A percentile compares a stretch with the other conserved stretches of the same genome.
phyloP scores from a whole-genome alignment of 192 early-diverging fungal genomes.

The Radiomyces spectabilis region DNA sequence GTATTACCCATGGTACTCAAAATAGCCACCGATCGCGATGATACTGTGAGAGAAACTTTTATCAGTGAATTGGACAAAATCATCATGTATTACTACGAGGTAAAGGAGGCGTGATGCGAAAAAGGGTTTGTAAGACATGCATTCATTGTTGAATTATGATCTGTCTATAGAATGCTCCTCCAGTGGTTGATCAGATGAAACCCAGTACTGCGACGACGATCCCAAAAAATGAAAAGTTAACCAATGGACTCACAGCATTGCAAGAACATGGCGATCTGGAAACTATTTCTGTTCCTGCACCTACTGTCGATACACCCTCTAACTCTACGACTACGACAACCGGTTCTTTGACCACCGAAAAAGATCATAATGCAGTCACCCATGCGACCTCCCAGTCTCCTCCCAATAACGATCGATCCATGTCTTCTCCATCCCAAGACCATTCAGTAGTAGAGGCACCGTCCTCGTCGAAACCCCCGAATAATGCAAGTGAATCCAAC shows the following conservation, averaged over 20 bases:
- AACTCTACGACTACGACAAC: no score
- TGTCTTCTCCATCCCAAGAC: not conserved
- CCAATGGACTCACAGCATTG: no score
- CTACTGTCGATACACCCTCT: no score
- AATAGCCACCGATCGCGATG: slow-evolving; percentile 32
- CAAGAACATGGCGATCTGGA: no score
- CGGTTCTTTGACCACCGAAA: no score
- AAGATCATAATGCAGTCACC: no score
- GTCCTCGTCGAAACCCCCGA: no score
- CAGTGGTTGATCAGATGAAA: not conserved
- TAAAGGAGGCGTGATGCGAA: slow-evolving; percentile 1
- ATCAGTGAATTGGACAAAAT: slow-evolving; percentile 38
- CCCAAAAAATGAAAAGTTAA: no score
- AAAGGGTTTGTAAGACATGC: not conserved
- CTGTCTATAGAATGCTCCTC: slow-evolving; percentile 3
- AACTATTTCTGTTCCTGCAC: no score
- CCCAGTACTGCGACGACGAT: no score
- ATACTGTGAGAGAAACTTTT: slow-evolving; percentile 34
- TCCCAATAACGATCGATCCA: not conserved
- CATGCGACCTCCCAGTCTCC: not conserved
- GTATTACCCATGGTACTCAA: slow-evolving; percentile 28
- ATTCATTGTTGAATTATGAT: not conserved
- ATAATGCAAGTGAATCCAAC: not conserved
- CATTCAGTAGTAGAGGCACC: not conserved
- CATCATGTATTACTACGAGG: slow-evolving; percentile 36